These are phyloP conservation scores for Mycena leptocephala DNA, from an alignment of 768 basidiomycete genomes.

Conservation along the genomic window DNA sequence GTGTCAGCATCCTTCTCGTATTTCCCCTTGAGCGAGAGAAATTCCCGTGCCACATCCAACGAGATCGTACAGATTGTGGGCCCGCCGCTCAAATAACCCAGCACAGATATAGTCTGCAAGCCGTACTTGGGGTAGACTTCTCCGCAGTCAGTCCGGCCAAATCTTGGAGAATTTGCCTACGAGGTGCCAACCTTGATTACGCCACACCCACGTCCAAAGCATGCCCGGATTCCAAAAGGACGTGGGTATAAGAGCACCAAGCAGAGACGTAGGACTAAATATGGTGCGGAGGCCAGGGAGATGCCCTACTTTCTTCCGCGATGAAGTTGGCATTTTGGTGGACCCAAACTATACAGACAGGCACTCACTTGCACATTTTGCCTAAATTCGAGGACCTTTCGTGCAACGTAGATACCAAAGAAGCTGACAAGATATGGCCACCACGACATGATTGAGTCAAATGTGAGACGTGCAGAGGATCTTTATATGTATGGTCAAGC, in stretches of 20 bases:
- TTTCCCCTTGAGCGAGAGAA: conserved; percentile 7
- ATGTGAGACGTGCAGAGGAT: no score
- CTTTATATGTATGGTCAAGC: no score
- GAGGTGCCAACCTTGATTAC: conserved; percentile 10
- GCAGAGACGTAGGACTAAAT: not conserved
- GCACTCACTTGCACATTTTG: not conserved
- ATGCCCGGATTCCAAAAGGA: not conserved
- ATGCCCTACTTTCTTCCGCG: not conserved
- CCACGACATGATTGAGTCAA: not conserved
- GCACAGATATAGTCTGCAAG: not conserved
- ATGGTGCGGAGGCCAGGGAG: conserved; percentile 13
- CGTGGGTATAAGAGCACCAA: not conserved
- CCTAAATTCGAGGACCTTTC: not conserved
- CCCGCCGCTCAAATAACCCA: not conserved
- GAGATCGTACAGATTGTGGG: not conserved
- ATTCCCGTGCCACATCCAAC: not conserved
- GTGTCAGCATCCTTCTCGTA: not conserved
- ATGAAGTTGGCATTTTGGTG: not conserved
- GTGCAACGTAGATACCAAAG: not conserved
- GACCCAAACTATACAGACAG: not conserved
- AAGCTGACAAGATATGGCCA: not conserved
- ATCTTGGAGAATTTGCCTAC: not conserved
- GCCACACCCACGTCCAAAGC: conserved; percentile 8
- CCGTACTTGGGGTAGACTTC: not conserved
- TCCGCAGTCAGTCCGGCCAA: not conserved